Conservation (phyloP, 139 green algal species). For the Closterium sp. region DNA sequence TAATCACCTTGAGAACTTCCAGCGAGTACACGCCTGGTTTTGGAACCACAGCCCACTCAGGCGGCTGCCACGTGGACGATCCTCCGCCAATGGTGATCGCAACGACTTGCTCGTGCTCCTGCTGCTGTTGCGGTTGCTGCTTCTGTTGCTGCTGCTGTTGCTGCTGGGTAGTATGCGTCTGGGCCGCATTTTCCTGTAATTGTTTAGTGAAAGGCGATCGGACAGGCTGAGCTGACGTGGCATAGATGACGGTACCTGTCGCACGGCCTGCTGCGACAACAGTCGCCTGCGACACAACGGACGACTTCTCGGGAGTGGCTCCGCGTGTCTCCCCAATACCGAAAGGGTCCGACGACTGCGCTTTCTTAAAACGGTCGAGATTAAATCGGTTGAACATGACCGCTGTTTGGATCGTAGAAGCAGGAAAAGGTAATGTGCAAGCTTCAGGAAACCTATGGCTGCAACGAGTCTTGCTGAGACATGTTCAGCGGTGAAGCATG, state of each 20-base stretch:
- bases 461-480: not conserved
- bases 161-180: not conserved
- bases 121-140: not conserved
- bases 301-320: not conserved
- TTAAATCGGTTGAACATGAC: slow-evolving; percentile 11
- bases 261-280: slow-evolving; percentile 3
- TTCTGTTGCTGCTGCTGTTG: not conserved
- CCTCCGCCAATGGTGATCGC: slow-evolving; percentile 19
- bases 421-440: not conserved
- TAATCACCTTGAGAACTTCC: slow-evolving; percentile 40
- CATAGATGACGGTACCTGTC: not conserved
- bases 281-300: not conserved
- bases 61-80: slow-evolving; percentile 31
- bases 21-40: slow-evolving; percentile 25
- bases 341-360: slow-evolving; percentile 28
- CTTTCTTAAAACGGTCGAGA: slow-evolving; percentile 38
- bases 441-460: not conserved
- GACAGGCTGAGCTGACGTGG: not conserved
- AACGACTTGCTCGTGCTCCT: not conserved
- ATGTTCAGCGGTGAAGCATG: not conserved
- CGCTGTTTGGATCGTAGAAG: not conserved
- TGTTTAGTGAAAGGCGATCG: not conserved
- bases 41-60: slow-evolving; percentile 43
- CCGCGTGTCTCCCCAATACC: slow-evolving; percentile 10
- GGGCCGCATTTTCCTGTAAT: not conserved